Percentiles rank a stretch among this genome's conserved stretches.
Evolutionary conservation across 306 rosid species (phyloP).

Genomic region (Carpinus viminea): DNA sequence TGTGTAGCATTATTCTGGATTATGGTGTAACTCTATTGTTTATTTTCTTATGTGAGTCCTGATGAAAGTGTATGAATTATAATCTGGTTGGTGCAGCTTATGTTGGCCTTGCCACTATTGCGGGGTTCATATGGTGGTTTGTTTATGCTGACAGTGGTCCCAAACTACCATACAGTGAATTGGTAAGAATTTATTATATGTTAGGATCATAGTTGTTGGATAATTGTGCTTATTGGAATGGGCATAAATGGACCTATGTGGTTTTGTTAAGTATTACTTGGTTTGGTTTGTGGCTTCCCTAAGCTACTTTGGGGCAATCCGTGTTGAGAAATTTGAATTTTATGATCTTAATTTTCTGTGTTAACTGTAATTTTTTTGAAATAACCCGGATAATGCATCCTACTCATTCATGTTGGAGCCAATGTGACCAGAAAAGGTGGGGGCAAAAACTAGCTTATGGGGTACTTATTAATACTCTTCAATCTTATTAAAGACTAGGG

Average conservation of each 20-base stretch:
- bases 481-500: background rate
- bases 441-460: background rate
- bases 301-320: background rate
- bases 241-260: background rate
- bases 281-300: background rate
- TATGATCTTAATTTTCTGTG: background rate
- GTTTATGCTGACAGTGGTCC: conserved; percentile 88
- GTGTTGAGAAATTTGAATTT: background rate
- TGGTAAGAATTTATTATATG: conserved; percentile 60
- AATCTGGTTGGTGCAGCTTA: conserved; percentile 71
- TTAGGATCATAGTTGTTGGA: conserved; percentile 2
- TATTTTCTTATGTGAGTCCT: background rate
- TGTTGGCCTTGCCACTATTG: conserved; percentile 94
- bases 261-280: background rate
- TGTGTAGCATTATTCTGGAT: background rate
- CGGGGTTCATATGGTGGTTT: conserved; percentile 99
- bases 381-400: background rate
- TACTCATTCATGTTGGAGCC: background rate
- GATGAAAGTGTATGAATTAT: conserved; percentile 2
- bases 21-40: background rate
- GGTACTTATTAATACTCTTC: background rate
- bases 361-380: background rate
- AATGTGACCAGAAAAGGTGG: background rate
- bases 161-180: conserved; percentile 72
- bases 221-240: background rate